Evolutionary conservation across 2,329 filamentous ascomycete genomes (phyloP).

Genomic region (Talaromyces pinophilus): DNA sequence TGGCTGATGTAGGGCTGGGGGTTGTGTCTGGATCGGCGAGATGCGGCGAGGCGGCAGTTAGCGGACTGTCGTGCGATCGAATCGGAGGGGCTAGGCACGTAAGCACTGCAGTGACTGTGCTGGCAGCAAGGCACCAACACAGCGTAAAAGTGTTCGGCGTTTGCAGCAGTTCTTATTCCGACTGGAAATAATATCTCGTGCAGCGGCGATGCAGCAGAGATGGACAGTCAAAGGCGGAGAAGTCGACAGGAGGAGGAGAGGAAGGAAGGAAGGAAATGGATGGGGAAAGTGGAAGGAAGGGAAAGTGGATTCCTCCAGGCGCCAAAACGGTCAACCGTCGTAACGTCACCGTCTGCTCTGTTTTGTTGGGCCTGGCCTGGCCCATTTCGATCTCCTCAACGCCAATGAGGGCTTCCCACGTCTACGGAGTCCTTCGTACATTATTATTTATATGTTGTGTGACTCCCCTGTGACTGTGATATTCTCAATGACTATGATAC

Average conservation of each 20-base stretch:
- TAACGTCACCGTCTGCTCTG: conserved; percentile 3
- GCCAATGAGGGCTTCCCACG: conserved; percentile 36
- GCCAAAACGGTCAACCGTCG: not conserved
- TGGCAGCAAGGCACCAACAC: conserved; percentile 22
- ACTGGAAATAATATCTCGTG: not conserved
- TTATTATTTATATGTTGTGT: not conserved
- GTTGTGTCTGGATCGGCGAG: conserved; percentile 22
- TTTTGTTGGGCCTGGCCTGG: conserved; percentile 24
- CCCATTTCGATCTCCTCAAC: conserved; percentile 18
- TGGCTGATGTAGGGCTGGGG: conserved; percentile 21
- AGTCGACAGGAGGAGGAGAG: not conserved
- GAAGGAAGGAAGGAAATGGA: not conserved
- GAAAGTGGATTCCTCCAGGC: conserved; percentile 26
- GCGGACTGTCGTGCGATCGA: conserved; percentile 16
- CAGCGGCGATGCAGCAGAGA: not conserved
- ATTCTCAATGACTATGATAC: not conserved
- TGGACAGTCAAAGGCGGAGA: not conserved
- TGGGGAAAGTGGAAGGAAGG: not conserved
- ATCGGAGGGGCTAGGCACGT: conserved; percentile 22
- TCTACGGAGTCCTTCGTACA: not conserved
- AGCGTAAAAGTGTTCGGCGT: not conserved
- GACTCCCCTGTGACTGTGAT: not conserved
- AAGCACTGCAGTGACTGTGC: conserved; percentile 14
- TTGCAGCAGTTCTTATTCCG: conserved; percentile 11
- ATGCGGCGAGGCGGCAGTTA: conserved; percentile 16